Base-by-base conservation (phyloP, 768 basidiomycete genomes). In the Daedaleopsis nitida region DNA sequence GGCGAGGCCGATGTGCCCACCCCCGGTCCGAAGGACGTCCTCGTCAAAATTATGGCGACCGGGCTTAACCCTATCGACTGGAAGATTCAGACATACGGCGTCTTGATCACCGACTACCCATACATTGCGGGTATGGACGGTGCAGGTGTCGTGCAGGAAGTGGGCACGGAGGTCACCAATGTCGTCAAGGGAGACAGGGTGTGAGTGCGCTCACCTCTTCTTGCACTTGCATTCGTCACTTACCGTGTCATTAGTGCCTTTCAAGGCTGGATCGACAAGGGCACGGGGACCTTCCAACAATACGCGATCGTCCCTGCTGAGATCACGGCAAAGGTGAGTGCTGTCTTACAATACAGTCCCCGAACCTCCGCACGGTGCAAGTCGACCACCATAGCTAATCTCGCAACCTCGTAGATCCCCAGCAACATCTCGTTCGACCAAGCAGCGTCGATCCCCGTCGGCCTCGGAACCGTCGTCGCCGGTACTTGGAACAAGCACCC, bases 361-460 rank as follows among this genome's bases (percentile, higher is more conserved):
- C n/a, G n/a, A n/a, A n/a, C n/a, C n/a, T n/a, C n/a, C n/a, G n/a
- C n/a, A n/a, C n/a, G n/a, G n/a, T n/a, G n/a, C n/a, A n/a, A n/a
- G n/a, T n/a, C n/a, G n/a, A n/a, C n/a, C n/a, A n/a, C n/a, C n/a
- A n/a, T n/a, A n/a, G n/a, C 14, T 47, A 19, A 47, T 47, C 14
- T 9, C 45, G 12, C 48, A 38, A 14, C 23, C 17, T 8, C 45
- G 43, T 38, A 72, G 68, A 62, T 77, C n/a, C 76, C 74, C 0
- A 49, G 58, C 12, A 68, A 69, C 35, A 47, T 75, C 19, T 70
- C 72, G 0, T 74, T 74, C 59, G 79, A 79, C 14, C 66, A 80
- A 39, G 81, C 78, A 0, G 71, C 80, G 0, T 73, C 80, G 8
- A 63, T 82, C 17, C 80, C 81, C 1, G 68, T 78, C 14, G 76